Evolutionary conservation across 2,329 filamentous ascomycete species (phyloP), one percentile per base, ranked within the genome.

Genomic region (Colletotrichum sp.): DNA sequence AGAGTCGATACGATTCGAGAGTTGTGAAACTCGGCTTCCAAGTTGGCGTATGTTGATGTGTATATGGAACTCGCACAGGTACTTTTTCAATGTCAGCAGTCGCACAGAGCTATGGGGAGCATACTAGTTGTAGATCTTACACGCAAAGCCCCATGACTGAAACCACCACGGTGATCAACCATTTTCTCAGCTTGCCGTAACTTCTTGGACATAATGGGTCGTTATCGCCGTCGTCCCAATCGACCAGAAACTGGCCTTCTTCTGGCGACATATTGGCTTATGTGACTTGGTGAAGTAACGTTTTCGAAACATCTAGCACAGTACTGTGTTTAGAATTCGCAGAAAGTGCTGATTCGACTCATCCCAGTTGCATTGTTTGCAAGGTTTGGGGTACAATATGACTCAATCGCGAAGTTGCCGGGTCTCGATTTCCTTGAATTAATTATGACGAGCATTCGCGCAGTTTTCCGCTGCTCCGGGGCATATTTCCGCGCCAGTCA

Each of bases 21-120:
- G 80, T 91, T 90, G 78, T 91, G 86, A 80, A 98, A 98, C 73
- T 98, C 94, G 29, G 88, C 86, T 77, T 93, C 92, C 84, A 98
- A 92, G 84, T 97, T 94, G n/a, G 81, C 82, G 83, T 98, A 98
- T 0, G 95, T 97, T 15, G 92, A 92, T 0, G 95, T 96, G 84
- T 98, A 98, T 80, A 98, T 92, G 16, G 95, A 97, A 64, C 94
- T 96, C 2, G 95, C 92, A 82, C 93, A 95, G 12, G 96, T 98
- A 68, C 94, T 96, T 80, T 64, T 44, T 36, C 34, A 30, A 52
- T 19, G 67, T 77, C 65, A 77, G 49, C 59, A 32, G 44, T 13
- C 6, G 5, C 22, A 64, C 27, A 32, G 22, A 36, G 6, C 15
- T 13, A 13, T 19, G 4, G 5, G 19, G n/a, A n/a, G n/a, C n/a